Evolutionary conservation across 495 filamentous ascomycete species (phyloP).

Genomic region (Penicillium cinerascens): DNA sequence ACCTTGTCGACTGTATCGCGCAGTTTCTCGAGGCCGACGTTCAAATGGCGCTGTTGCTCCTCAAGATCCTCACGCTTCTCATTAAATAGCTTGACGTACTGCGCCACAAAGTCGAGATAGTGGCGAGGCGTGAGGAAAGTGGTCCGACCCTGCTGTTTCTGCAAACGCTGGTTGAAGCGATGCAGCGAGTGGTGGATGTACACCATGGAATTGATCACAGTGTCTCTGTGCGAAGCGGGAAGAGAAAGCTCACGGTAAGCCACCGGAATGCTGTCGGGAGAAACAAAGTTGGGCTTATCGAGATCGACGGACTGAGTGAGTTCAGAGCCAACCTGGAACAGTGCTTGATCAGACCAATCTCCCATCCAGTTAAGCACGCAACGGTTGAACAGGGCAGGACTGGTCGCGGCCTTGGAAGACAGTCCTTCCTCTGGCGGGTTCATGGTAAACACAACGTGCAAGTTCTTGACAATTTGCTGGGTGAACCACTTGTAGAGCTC

Average conservation of each 20-base stretch:
- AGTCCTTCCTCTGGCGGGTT: conserved; percentile 97
- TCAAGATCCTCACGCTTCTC: conserved; percentile 98
- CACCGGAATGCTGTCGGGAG: conserved; percentile 89
- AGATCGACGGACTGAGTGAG: conserved; percentile 94
- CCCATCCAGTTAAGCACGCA: conserved; percentile 99
- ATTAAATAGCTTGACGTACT: conserved; percentile 95
- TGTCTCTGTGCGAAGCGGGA: conserved; percentile 83
- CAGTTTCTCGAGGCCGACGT: conserved; percentile 97
- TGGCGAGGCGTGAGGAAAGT: conserved; percentile 95
- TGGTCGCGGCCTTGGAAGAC: conserved; percentile 93
- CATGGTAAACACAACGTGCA: conserved; percentile 99
- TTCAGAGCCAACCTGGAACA: conserved; percentile 96
- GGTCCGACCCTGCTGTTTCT: conserved; percentile 83
- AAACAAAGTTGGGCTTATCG: conserved; percentile 75
- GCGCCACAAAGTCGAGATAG: conserved; percentile 96
- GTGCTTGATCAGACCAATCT: conserved; percentile 98
- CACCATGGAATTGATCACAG: conserved; percentile 96
- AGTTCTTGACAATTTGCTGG: conserved; percentile 95
- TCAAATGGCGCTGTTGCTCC: conserved; percentile 96
- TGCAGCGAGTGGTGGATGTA: conserved; percentile 95
- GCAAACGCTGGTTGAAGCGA: conserved; percentile 80
- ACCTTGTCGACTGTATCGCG: conserved; percentile 98
- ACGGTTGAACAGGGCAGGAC: conserved; percentile 96
- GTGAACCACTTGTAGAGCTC: conserved; percentile 99
- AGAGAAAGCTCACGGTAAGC: conserved; percentile 81